Conservation (phyloP, 805 yeast genomes). For the Wickerhamomyces bovis region DNA sequence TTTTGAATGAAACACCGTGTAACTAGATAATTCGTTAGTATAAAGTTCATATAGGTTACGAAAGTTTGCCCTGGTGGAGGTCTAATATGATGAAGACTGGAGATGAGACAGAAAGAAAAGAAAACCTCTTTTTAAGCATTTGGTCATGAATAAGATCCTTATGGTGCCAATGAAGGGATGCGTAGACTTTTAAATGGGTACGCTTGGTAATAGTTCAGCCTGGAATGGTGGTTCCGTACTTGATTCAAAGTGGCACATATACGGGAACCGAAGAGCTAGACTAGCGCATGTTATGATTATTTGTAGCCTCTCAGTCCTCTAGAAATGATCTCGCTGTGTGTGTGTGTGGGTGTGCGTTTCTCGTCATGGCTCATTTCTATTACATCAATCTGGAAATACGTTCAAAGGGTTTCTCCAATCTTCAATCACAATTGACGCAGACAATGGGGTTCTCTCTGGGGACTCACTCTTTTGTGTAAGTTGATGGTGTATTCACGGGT, state of each 20-base stretch:
- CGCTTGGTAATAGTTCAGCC: background rate
- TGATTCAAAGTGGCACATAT: background rate
- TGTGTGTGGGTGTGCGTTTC: too few species aligned
- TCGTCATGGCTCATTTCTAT: background rate
- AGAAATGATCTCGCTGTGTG: too few species aligned
- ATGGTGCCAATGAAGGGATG: background rate
- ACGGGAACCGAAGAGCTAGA: background rate
- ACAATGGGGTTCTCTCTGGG: background rate
- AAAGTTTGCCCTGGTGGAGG: background rate
- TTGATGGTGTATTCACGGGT: slow-evolving; percentile 99
- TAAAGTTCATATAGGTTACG: slow-evolving; percentile 2
- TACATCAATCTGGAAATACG: background rate
- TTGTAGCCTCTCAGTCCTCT: too few species aligned
- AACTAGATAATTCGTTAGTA: slow-evolving; percentile 55
- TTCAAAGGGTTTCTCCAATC: background rate
- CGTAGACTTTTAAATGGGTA: background rate
- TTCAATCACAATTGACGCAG: background rate
- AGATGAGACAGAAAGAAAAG: background rate
- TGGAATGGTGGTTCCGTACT: background rate
- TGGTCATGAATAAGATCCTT: background rate
- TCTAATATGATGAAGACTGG: background rate
- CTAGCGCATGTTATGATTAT: too few species aligned
- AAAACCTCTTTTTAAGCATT: background rate
- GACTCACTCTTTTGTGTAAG: slow-evolving; percentile 97
- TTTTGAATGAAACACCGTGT: slow-evolving; percentile 98